Conservation (phyloP, 2,329 filamentous ascomycete genomes). For the Lachnellula willkommii region DNA sequence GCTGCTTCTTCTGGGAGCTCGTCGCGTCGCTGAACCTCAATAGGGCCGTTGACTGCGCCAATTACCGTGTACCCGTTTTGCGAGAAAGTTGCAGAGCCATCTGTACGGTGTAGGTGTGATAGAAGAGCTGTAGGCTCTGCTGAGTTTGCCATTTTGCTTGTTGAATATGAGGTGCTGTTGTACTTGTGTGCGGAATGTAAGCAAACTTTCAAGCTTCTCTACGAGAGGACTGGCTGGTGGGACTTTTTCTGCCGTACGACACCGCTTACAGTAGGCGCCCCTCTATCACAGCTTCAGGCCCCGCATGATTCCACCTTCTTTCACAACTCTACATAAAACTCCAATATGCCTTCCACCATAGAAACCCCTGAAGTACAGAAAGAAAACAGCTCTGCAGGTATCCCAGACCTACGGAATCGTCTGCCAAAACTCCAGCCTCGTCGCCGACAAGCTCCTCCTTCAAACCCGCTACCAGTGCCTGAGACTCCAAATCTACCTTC, state of each 20-base stretch:
- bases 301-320: neutral
- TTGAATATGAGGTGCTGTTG: neutral
- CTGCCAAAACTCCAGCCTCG: conserved; percentile 66
- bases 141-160: conserved; percentile 39
- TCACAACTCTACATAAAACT: conserved; percentile 4
- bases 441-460: conserved; percentile 45
- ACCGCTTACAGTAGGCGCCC: neutral
- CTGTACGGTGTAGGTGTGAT: conserved; percentile 61
- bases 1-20: conserved; percentile 88
- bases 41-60: conserved; percentile 83
- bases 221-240: neutral
- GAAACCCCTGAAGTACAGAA: conserved; percentile 5
- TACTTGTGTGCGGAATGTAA: neutral
- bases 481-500: conserved; percentile 68
- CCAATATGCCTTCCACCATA: conserved; percentile 26
- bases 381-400: conserved; percentile 18
- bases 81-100: conserved; percentile 75
- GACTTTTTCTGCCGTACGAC: neutral
- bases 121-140: conserved; percentile 43
- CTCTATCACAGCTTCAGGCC: neutral
- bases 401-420: conserved; percentile 49
- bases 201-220: neutral
- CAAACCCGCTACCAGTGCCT: conserved; percentile 61
- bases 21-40: conserved; percentile 83
- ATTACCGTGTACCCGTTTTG: conserved; percentile 74